Evolutionary conservation across 2,329 filamentous ascomycete genomes (phyloP), one percentile per base, ranked within the genome.

Genomic region (Aspergillus cejpii): DNA sequence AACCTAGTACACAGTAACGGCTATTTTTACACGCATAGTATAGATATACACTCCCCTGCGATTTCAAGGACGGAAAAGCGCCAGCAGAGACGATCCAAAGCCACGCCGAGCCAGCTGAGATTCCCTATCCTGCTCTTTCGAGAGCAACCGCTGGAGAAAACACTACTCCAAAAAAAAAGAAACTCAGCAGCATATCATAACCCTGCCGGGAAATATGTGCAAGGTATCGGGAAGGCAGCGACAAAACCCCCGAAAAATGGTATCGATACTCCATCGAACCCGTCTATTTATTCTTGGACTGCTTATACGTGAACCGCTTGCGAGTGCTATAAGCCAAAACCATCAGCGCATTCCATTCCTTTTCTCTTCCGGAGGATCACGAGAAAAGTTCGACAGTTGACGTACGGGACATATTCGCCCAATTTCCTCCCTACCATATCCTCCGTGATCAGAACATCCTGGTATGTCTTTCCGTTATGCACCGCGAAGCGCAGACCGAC

Each of bases 341-440:
- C 10, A 33, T 21, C 15, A 41, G 29, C 14, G n/a, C 14, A 24
- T 26, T 21, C 31, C 24, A 19, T 11, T 17, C 36, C 6, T 14
- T 12, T 23, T 14, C 7, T 33, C 37, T 17, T 4, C 21, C 37
- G 12, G 12, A 20, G 7, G 7, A n/a, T n/a, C n/a, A n/a, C n/a
- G n/a, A 31, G 14, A 17, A 8, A 5, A 7, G 19, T 17, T 24
- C 23, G 8, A 8, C 5, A 8, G 4, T 8, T 24, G 5, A 80
- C 87, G 61, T 79, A 95, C 89, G 80, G 74, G 51, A 88, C 83
- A 66, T 95, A 96, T 71, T 96, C 90, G 58, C 90, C 90, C 56
- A 96, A 76, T 72, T 95, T 96, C 69, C 92, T 85, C 43, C 90
- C 90, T 39, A 96, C 90, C 90, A 96, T 96, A 61, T 95, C 87